Evolutionary conservation across 2,329 filamentous ascomycete species (phyloP).

Genomic region (Talaromyces sp.): DNA sequence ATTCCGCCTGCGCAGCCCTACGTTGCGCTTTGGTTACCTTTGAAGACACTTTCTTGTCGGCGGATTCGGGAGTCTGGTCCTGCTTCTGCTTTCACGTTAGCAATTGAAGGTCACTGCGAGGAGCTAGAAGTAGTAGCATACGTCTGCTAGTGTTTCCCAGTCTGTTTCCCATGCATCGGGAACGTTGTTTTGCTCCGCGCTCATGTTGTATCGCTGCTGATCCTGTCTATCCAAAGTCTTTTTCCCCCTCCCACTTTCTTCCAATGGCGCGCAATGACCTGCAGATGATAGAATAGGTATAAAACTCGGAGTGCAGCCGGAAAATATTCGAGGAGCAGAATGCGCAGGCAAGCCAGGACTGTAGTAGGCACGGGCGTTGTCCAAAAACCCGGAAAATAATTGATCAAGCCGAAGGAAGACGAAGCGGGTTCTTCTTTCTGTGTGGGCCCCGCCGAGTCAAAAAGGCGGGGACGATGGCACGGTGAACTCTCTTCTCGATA

Average conservation of each 20-base stretch:
- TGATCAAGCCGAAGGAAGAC: neutral
- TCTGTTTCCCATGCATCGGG: conserved; percentile 89
- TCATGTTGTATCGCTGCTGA: conserved; percentile 24
- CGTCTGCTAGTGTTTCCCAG: conserved; percentile 78
- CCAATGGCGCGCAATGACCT: neutral
- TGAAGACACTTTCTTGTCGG: conserved; percentile 42
- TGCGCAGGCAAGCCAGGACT: neutral
- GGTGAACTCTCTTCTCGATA: neutral
- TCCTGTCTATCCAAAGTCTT: neutral
- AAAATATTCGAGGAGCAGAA: neutral
- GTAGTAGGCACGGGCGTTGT: neutral
- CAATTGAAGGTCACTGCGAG: neutral
- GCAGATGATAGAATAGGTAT: neutral
- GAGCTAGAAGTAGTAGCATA: conserved; percentile 26
- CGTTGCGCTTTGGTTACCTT: conserved; percentile 71
- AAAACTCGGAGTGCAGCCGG: neutral
- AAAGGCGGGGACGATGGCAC: neutral
- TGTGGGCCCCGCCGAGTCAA: neutral
- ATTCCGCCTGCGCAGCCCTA: conserved; percentile 73
- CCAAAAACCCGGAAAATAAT: neutral
- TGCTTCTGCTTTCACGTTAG: conserved; percentile 30
- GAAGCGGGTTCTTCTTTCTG: neutral
- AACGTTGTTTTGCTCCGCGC: conserved; percentile 48
- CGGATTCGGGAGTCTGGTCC: conserved; percentile 32
- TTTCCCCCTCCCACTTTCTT: neutral